Percentiles rank a stretch among this genome's conserved stretches.
Evolutionary conservation across 2,329 filamentous ascomycete genomes (phyloP).

Genomic region (Fusarium sp.): DNA sequence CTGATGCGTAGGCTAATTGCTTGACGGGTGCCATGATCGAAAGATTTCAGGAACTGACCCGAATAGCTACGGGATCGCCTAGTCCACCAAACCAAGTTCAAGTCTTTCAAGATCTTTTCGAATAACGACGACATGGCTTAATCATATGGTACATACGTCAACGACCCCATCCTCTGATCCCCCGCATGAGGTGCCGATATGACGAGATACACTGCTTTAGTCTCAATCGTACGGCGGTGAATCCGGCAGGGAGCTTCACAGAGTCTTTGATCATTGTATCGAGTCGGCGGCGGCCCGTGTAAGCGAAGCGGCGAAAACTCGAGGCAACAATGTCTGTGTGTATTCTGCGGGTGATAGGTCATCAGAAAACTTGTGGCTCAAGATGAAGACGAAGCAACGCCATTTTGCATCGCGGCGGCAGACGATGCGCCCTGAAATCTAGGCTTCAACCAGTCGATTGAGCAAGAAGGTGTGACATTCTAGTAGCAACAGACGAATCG

Average conservation of each 20-base stretch:
- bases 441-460: constrained; percentile 18
- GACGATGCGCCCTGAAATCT: constrained; percentile 18
- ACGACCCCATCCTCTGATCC: constrained; percentile 38
- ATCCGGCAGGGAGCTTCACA: constrained; percentile 2
- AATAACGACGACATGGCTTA: constrained; percentile 23
- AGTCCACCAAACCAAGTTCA: constrained; percentile 28
- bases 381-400: constrained; percentile 36
- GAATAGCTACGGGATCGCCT: constrained; percentile 42
- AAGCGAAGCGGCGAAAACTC: constrained; percentile 19
- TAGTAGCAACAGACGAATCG: constrained; percentile 21
- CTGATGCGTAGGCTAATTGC: constrained; percentile 33
- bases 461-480: constrained; percentile 20
- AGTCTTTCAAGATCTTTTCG: constrained; percentile 26
- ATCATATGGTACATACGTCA: constrained; percentile 35
- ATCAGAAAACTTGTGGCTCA: constrained; percentile 18
- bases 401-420: constrained; percentile 32
- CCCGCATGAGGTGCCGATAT: constrained; percentile 34
- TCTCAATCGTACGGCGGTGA: constrained; percentile 20
- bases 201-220: constrained; percentile 9
- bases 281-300: constrained; percentile 4
- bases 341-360: constrained; percentile 22
- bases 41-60: constrained; percentile 36
- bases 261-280: constrained; percentile 8
- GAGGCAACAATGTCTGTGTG: neutral
- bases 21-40: constrained; percentile 33